Percentiles rank a stretch among this genome's conserved stretches.
Conservation (phyloP, 495 filamentous ascomycete species). For the Neurospora tetrasperma region DNA sequence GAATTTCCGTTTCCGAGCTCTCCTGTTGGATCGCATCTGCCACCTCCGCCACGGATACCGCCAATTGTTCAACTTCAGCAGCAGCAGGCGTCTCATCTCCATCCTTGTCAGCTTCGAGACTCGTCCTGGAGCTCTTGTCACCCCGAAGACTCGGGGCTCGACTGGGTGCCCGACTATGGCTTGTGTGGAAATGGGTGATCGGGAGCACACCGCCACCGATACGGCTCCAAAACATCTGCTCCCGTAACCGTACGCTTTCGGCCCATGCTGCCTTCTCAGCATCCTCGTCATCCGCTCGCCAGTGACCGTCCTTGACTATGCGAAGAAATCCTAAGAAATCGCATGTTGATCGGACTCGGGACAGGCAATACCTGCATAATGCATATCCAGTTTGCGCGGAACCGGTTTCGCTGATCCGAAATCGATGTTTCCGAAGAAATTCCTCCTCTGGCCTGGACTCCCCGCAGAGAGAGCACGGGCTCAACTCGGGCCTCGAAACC, state of each 20-base stretch:
- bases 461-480: conserved; percentile 81
- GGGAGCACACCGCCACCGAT: conserved; percentile 85
- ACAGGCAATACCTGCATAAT: conserved; percentile 80
- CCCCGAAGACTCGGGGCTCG: conserved; percentile 15
- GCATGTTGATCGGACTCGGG: conserved; percentile 73
- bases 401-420: conserved; percentile 76
- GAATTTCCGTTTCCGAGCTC: neutral
- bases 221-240: conserved; percentile 93
- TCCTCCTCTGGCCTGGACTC: conserved; percentile 60
- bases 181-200: conserved; percentile 18
- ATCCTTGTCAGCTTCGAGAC: conserved; percentile 12
- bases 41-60: neutral
- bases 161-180: conserved; percentile 9
- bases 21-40: neutral
- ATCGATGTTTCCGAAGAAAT: conserved; percentile 73
- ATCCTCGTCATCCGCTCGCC: conserved; percentile 66
- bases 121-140: conserved; percentile 20
- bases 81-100: neutral
- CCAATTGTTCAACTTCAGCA: neutral
- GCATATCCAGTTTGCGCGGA: conserved; percentile 73
- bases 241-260: conserved; percentile 76
- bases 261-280: conserved; percentile 84
- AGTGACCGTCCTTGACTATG: conserved; percentile 80
- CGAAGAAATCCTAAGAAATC: conserved; percentile 87
- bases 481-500: conserved; percentile 47